Evolutionary conservation across 2,329 filamentous ascomycete species (phyloP).

Genomic region (Diaporthe citri): DNA sequence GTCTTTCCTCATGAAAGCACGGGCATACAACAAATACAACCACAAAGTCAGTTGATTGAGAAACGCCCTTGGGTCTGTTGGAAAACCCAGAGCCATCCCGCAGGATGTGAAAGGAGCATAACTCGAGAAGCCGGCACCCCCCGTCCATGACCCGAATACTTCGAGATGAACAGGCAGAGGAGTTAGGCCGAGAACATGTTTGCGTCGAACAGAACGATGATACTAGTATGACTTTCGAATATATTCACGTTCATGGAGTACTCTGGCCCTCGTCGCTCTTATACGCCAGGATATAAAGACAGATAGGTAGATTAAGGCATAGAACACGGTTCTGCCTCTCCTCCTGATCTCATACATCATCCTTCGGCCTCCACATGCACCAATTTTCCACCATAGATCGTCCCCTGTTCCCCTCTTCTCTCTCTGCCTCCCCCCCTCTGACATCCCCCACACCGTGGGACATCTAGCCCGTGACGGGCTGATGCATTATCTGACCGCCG

Average conservation of each 20-base stretch:
- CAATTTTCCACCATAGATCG: not conserved
- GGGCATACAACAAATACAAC: not conserved
- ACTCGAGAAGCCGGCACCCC: not conserved
- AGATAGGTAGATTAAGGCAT: conserved; percentile 21
- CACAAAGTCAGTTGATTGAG: not conserved
- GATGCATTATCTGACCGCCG: conserved; percentile 10
- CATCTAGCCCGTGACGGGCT: not conserved
- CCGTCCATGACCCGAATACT: no score
- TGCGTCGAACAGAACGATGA: no score
- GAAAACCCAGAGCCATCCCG: not conserved
- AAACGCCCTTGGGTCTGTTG: not conserved
- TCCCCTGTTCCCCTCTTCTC: not conserved
- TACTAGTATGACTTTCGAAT: not conserved
- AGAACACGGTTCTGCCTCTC: not conserved
- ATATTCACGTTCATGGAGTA: conserved; percentile 22
- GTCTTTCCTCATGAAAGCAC: not conserved
- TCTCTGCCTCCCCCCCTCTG: not conserved
- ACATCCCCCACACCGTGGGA: not conserved
- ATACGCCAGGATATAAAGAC: conserved; percentile 20
- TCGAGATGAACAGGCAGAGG: not conserved
- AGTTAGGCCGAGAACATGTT: not conserved
- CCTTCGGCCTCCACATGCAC: conserved; percentile 2
- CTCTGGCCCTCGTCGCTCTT: conserved; percentile 14
- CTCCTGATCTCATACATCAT: not conserved
- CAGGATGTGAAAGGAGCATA: not conserved